These are phyloP conservation scores for Mollisiaceae sp. DNA, from an alignment of 2,329 filamentous ascomycete species.

Conservation along the genomic window DNA sequence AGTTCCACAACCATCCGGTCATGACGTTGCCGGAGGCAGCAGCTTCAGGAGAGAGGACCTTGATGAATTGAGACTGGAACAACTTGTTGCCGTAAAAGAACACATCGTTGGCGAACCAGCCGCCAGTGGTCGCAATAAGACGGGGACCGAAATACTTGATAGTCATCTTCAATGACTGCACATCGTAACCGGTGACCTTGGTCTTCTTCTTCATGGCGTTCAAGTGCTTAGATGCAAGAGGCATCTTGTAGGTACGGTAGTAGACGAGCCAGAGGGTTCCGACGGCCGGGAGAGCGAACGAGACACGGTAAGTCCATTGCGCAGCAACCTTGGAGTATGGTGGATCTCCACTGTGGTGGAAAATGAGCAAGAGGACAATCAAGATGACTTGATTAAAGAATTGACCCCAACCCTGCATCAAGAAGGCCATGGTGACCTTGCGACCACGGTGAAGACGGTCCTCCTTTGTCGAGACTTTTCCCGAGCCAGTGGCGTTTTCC, in stretches of 20 bases:
- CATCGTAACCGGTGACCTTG: constrained; percentile 90
- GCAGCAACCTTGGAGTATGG: constrained; percentile 79
- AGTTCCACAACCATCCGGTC: constrained; percentile 88
- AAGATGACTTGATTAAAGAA: constrained; percentile 91
- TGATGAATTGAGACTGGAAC: constrained; percentile 91
- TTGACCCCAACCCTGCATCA: constrained; percentile 99
- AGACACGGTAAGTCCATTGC: constrained; percentile 91
- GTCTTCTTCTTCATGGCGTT: constrained; percentile 81
- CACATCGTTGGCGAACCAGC: constrained; percentile 96
- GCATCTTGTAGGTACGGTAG: constrained; percentile 96
- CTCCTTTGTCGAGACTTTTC: constrained; percentile 86
- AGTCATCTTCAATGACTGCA: constrained; percentile 79
- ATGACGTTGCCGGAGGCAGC: constrained; percentile 66
- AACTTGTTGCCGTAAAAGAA: constrained; percentile 99
- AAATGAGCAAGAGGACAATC: constrained; percentile 84
- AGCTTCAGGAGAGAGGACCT: constrained; percentile 72
- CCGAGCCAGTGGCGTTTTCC: constrained; percentile 85
- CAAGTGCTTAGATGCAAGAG: constrained; percentile 82
- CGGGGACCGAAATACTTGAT: constrained; percentile 85
- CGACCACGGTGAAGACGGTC: constrained; percentile 95
- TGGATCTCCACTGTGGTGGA: constrained; percentile 70
- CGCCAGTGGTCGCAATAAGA: constrained; percentile 81
- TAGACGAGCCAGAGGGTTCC: constrained; percentile 95
- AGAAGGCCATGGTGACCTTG: constrained; percentile 92
- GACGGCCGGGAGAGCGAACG: constrained; percentile 87